Evolutionary conservation across 2,329 filamentous ascomycete genomes (phyloP).

Genomic region (Hymenoscyphus scutula): DNA sequence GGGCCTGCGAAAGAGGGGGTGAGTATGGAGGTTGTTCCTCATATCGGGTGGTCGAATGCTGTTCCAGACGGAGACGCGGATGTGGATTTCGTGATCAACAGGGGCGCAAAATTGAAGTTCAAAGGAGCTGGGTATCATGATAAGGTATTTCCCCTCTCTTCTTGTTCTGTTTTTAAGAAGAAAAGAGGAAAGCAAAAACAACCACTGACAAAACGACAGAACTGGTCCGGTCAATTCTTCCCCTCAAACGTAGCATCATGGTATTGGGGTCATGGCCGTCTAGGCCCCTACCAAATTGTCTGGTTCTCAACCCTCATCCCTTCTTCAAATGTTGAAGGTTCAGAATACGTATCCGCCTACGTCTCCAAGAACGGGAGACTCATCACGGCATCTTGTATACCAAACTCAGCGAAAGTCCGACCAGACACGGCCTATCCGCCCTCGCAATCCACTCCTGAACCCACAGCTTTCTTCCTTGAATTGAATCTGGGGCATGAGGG

Average conservation of each 20-base stretch:
- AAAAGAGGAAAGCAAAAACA: no score
- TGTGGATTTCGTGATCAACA: slow-evolving; percentile 31
- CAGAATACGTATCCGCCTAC: slow-evolving; percentile 33
- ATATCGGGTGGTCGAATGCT: slow-evolving; percentile 41
- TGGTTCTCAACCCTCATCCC: slow-evolving; percentile 41
- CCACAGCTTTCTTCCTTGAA: not conserved
- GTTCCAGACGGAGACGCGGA: slow-evolving; percentile 37
- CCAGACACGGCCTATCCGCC: slow-evolving; percentile 16
- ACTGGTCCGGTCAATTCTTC: slow-evolving; percentile 43
- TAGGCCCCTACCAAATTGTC: slow-evolving; percentile 44
- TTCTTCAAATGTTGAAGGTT: slow-evolving; percentile 21
- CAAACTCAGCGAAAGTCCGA: slow-evolving; percentile 18
- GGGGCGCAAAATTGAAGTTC: slow-evolving; percentile 35
- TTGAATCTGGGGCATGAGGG: slow-evolving; percentile 12
- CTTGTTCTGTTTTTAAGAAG: no score
- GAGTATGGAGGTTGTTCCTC: slow-evolving; percentile 31
- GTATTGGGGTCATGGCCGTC: slow-evolving; percentile 45
- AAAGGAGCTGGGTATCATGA: slow-evolving; percentile 45
- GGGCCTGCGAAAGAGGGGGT: slow-evolving; percentile 21
- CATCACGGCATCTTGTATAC: slow-evolving; percentile 31
- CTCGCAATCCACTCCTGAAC: not conserved
- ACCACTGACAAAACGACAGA: slow-evolving; percentile 30
- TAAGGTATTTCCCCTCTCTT: slow-evolving; percentile 34
- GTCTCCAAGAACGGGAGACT: slow-evolving; percentile 34
- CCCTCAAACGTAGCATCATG: slow-evolving; percentile 35